Base-by-base conservation (phyloP, 2,329 filamentous ascomycete species). In the Coniochaeta sp. region DNA sequence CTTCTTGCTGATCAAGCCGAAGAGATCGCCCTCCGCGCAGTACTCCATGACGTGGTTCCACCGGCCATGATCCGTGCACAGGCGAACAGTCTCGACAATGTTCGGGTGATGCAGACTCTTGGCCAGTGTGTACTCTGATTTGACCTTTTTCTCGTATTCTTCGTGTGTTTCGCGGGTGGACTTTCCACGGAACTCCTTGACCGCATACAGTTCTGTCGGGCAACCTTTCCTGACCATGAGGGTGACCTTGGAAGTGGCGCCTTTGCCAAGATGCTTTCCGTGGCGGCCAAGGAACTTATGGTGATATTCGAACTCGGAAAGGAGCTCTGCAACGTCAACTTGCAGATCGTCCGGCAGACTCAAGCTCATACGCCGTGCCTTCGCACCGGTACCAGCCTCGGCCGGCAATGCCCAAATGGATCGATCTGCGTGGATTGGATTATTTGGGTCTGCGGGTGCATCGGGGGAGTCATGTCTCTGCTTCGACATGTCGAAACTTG, bases 11-110 rank as follows among this genome's bases (percentile, higher is more conserved):
- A 96, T 87, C 14, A 96, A 77, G 63, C 81, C 80, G 71, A 89
- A 93, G 6, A 96, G 77, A 69, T 96, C 92, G 54, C 92, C 91
- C 66, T 91, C 85, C 3, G 85, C 81, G 76, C 92, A 96, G 72
- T 90, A 96, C 71, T 96, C 91, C 92, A 96, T 96, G 60, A 96
- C 90, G 71, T 96, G 90, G 71, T 91, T 93, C 89, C 90, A 96
- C 43, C 88, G 86, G 34, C 84, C 85, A 66, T 87, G 83, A 66
- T 92, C 82, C 16, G 83, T 86, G 76, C 91, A 95, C 6, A 96
- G 79, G 33, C 88, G 85, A 60, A 92, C 76, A 0, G 90, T 93
- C 72, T 91, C 84, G 64, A 96, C 89, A 67, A 96, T 90, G 72
- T 96, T 96, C 58, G 91, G 90, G 70, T 96, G 91, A 67, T 91